Evolutionary conservation across 129 eudicot species (phyloP).

Genomic region (Helichrysum umbraculigerum): DNA sequence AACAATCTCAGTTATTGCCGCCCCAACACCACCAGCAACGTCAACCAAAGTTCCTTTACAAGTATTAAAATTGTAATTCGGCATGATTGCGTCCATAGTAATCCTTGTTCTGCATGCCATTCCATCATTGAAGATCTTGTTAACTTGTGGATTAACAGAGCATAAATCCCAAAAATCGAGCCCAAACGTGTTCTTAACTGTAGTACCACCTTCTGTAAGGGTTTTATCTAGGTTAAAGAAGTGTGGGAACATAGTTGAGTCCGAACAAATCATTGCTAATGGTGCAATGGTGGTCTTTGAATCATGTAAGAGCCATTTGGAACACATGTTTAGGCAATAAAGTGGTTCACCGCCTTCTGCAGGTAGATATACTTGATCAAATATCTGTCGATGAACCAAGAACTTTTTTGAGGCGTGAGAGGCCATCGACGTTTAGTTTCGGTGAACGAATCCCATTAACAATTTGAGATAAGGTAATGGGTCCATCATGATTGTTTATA

Average conservation of each 20-base stretch:
- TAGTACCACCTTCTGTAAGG: constrained; percentile 32
- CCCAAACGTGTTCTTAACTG: constrained; percentile 36
- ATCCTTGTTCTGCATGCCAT: no score
- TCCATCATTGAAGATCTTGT: not conserved
- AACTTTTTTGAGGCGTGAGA: constrained; percentile 35
- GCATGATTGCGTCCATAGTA: no score
- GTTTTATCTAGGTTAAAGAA: constrained; percentile 12
- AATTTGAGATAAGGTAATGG: constrained; percentile 36
- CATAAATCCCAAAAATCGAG: constrained; percentile 10
- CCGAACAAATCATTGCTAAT: not conserved
- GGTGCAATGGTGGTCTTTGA: constrained; percentile 23
- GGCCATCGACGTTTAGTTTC: constrained; percentile 3
- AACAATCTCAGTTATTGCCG: no score
- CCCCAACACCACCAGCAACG: no score
- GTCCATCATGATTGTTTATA: constrained; percentile 33
- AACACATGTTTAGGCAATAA: constrained; percentile 26
- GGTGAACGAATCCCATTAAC: constrained; percentile 23
- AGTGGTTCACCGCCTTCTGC: not conserved
- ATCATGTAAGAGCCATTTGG: constrained; percentile 25
- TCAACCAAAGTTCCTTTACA: no score
- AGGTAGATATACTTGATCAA: constrained; percentile 1
- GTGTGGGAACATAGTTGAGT: not conserved
- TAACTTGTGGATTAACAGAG: not conserved
- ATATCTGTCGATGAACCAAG: constrained; percentile 30
- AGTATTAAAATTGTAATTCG: not conserved